Base-by-base conservation (phyloP, 225 moss, liverwort and hornwort species). In the Physcomitrellopsis africana region DNA sequence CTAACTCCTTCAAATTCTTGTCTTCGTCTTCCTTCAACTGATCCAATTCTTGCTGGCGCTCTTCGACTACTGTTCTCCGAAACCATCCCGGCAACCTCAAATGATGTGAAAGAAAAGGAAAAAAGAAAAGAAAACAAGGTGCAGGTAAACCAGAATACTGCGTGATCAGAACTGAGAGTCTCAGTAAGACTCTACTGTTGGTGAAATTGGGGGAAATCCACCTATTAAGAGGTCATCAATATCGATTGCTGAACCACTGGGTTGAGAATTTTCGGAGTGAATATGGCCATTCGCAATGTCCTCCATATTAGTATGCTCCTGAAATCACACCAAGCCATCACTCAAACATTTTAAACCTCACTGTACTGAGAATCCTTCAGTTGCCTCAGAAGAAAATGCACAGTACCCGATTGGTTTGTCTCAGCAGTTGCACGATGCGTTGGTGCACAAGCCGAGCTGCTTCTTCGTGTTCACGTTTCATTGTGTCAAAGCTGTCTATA, bases 401-500 rank as follows among this genome's bases (percentile, higher is more conserved):
- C 5, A 7, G 65, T 74, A 92, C 92, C 75, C 86, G 72, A 10
- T 84, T 85, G 51, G 14, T 61, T 23, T 78, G 70, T 51, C 89
- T 82, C 0, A 78, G 43, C 17, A 94, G 58, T 67, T 78, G 74
- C 2, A 29, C 42, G 60, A 93, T 91, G n/a, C 81, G 83, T 72
- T 92, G 44, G 65, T 92, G 87, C 3, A 85, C 69, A 61, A 57
- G 10, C 7, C 3, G 47, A 41, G 74, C 37, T 48, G 83, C 68
- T 75, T 11, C 55, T 37, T 65, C 68, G 9, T 85, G 85, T 47
- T 94, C 82, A 10, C 44, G 14, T 23, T 57, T 77, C 63, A 83
- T 75, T 48, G 60, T 68, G 56, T 94, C 92, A 76, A 84, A 92
- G 46, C 86, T 91, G 60, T 96, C 91, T 71, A 96, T 91, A 67